Evolutionary conservation across 179 eudicot species (phyloP).

Genomic region (Beta macrorhiza): DNA sequence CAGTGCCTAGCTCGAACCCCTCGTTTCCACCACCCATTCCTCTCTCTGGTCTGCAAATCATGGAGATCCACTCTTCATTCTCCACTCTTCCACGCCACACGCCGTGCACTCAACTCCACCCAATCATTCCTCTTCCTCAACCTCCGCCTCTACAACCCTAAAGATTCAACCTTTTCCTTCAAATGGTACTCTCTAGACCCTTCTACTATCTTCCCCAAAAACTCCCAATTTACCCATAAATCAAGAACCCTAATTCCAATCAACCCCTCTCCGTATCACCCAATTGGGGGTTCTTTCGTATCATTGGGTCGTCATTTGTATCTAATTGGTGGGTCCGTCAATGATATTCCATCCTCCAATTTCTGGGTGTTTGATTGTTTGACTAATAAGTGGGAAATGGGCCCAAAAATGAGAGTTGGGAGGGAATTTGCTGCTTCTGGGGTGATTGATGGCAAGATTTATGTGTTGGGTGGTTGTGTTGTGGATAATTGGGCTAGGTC

Average conservation of each 20-base stretch:
- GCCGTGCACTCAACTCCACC: constrained; percentile 51
- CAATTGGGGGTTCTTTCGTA: constrained; percentile 56
- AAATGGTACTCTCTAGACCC: constrained; percentile 54
- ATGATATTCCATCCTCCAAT: constrained; percentile 40
- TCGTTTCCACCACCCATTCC: constrained; percentile 44
- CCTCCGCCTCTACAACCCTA: constrained; percentile 51
- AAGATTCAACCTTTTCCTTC: constrained; percentile 43
- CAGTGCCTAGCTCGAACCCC: constrained; percentile 78
- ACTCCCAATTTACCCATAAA: constrained; percentile 3
- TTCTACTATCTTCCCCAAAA: background rate
- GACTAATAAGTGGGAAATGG: constrained; percentile 58
- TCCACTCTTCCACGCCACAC: constrained; percentile 53
- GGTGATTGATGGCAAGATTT: constrained; percentile 59
- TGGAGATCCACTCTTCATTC: constrained; percentile 59
- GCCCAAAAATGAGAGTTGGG: constrained; percentile 71
- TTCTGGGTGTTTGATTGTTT: constrained; percentile 74
- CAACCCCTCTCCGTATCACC: constrained; percentile 45
- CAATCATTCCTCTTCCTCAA: constrained; percentile 57
- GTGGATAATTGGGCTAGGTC: constrained; percentile 70
- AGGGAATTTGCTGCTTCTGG: constrained; percentile 88
- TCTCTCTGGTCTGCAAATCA: constrained; percentile 61
- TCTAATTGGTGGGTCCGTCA: constrained; percentile 69
- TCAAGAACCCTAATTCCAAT: constrained; percentile 31
- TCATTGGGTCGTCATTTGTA: constrained; percentile 53
- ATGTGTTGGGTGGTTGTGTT: constrained; percentile 86